These are phyloP conservation scores for Pilobolus umbonatus DNA, from an alignment of 192 early-diverging fungal species.

Conservation along the genomic window DNA sequence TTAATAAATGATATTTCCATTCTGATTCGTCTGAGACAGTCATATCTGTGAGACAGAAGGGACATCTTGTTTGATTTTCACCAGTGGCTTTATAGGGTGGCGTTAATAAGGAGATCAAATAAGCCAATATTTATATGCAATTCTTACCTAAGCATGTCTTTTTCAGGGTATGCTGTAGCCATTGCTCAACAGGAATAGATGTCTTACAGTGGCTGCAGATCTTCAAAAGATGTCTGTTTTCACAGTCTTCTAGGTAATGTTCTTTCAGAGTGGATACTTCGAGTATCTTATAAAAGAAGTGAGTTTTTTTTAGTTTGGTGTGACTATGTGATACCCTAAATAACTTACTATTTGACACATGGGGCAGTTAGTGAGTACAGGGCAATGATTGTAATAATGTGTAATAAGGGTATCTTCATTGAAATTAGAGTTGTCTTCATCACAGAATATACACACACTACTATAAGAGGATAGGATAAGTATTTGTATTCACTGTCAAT, in stretches of 20 bases:
- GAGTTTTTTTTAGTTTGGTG: neutral
- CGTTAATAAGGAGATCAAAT: neutral
- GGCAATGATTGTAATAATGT: conserved; percentile 75
- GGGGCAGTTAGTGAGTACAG: conserved; percentile 66
- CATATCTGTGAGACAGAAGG: conserved; percentile 55
- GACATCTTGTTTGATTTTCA: conserved; percentile 17
- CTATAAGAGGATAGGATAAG: neutral
- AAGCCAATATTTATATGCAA: neutral
- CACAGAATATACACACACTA: conserved; percentile 68
- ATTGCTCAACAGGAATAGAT: conserved; percentile 26
- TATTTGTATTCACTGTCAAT: neutral
- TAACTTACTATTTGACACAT: conserved; percentile 60
- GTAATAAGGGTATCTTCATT: conserved; percentile 67
- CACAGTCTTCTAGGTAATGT: conserved; percentile 64
- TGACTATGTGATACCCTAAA: neutral
- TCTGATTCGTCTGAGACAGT: conserved; percentile 46
- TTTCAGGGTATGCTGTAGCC: conserved; percentile 22
- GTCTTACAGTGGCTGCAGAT: conserved; percentile 43
- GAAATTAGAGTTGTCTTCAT: conserved; percentile 54
- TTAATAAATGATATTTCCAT: conserved; percentile 64
- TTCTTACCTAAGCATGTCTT: conserved; percentile 20
- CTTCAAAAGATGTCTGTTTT: conserved; percentile 48
- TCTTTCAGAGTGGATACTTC: conserved; percentile 62
- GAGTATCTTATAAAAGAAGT: conserved; percentile 46
- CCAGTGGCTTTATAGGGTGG: neutral